A percentile compares a stretch with the other conserved stretches of the same genome.
phyloP scores from a whole-genome alignment of 2,329 filamentous ascomycete genomes.

The Neopestalotiopsis sp. region DNA sequence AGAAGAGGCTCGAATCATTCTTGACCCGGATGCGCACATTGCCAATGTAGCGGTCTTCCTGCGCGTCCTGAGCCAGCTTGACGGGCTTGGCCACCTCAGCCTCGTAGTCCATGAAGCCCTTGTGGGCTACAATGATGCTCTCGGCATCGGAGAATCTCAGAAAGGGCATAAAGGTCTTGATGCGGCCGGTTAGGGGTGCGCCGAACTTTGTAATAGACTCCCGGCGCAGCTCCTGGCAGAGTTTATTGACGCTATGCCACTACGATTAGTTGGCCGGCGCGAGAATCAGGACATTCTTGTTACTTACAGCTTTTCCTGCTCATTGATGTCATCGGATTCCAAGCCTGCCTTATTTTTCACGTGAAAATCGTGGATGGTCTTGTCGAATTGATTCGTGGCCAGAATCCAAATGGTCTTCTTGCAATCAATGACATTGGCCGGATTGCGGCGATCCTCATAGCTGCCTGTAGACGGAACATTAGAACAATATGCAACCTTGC shows the following conservation, averaged over 20 bases:
- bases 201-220: conserved; percentile 22
- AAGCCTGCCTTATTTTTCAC: conserved; percentile 22
- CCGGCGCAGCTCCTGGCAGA: conserved; percentile 22
- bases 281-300: background rate
- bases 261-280: background rate
- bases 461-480: conserved; percentile 27
- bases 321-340: conserved; percentile 17
- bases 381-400: conserved; percentile 48
- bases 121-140: conserved; percentile 47
- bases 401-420: conserved; percentile 54
- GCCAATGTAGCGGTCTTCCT: conserved; percentile 37
- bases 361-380: conserved; percentile 45
- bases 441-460: conserved; percentile 45
- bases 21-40: conserved; percentile 36
- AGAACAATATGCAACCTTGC: background rate
- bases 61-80: conserved; percentile 29
- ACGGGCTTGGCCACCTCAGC: conserved; percentile 30
- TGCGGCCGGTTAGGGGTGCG: conserved; percentile 45
- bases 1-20: conserved; percentile 37
- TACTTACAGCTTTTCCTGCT: conserved; percentile 18
- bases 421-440: conserved; percentile 39
- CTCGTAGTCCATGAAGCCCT: conserved; percentile 42
- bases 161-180: conserved; percentile 37
- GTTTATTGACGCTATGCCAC: conserved; percentile 13
- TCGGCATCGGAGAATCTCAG: conserved; percentile 28